Base-by-base conservation (phyloP, 1,139 yeast genomes). In the Arxiozyma bovina region DNA sequence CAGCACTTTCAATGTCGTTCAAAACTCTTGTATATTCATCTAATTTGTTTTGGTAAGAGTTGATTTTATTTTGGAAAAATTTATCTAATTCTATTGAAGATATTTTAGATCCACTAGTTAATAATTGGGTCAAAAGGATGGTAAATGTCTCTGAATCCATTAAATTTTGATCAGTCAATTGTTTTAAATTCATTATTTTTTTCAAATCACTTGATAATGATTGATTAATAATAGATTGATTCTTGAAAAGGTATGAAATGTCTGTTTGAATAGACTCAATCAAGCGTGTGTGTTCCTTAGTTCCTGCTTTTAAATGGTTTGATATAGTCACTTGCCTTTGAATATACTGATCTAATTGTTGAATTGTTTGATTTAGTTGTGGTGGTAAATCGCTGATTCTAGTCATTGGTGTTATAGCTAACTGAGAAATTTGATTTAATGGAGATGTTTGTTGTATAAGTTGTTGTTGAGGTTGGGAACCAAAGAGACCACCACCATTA, bases 231-330 rank as follows among this genome's bases (percentile, higher is more conserved):
- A 85, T 77, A 11, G 81, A 74, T 57, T 82, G 77, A 61, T 81
- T 82, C 61, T 82, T 80, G 57, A 79, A 80, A 56, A 93, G 72
- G 61, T 84, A 88, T 60, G 80, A 81, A 44, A 88, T 85, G 66
- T 94, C 99, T 57, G 87, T 79, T 18, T 97, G 96, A 50, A 93
- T 85, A 54, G 96, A 84, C 41, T 79, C 80, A 48, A 93, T 81
- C 50, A 87, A 74, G 55, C 82, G 85, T 52, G 81, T 79, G 61
- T 90, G 96, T 42, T 80, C 81, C 17, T 74, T 74, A 55, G 79
- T 74, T 58, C 83, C 86, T 25, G 83, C 78, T 59, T 83, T 82
- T 57, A 93, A 74, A 50, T 87, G 87, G 48, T 89, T 93, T 7
- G 96, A 85, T 53, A 87, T 85, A 56, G 85, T 80, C 55, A 86